Conservation (phyloP, 1,139 yeast species). For the Sugiyamaella sp. region DNA sequence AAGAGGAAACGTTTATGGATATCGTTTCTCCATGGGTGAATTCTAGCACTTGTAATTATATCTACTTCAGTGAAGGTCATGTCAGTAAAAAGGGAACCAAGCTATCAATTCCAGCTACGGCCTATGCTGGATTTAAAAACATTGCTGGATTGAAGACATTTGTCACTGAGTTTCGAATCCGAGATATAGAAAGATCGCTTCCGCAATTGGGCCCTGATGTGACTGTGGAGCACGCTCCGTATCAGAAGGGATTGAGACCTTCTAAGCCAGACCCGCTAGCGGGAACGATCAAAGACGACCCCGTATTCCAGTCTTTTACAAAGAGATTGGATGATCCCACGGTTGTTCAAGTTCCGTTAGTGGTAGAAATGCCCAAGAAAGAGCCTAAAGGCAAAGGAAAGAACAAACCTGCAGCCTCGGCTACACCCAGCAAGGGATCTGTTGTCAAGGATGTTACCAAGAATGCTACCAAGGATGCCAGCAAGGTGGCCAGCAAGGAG, state of each 20-base stretch:
- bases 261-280: slow-evolving; percentile 27
- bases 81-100: slow-evolving; percentile 34
- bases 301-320: slow-evolving; percentile 28
- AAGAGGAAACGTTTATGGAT: slow-evolving; percentile 38
- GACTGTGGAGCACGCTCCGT: slow-evolving; percentile 36
- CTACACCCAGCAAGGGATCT: not conserved
- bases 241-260: slow-evolving; percentile 26
- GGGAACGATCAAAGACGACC: slow-evolving; percentile 30
- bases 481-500: no score
- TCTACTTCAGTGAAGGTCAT: slow-evolving; percentile 45
- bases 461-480: no score
- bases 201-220: slow-evolving; percentile 16
- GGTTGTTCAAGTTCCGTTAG: slow-evolving; percentile 9
- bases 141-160: slow-evolving; percentile 25
- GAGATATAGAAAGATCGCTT: slow-evolving; percentile 18
- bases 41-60: slow-evolving; percentile 29
- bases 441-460: not conserved
- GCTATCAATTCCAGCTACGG: slow-evolving; percentile 27
- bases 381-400: not conserved
- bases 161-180: slow-evolving; percentile 25
- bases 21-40: slow-evolving; percentile 31
- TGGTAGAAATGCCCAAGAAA: not conserved
- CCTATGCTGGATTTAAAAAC: slow-evolving; percentile 30
- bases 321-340: slow-evolving; percentile 24
- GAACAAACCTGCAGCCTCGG: not conserved